Evolutionary conservation across 257 asterid genomes (phyloP).

Genomic region (Fraxinus quadrangulata): DNA sequence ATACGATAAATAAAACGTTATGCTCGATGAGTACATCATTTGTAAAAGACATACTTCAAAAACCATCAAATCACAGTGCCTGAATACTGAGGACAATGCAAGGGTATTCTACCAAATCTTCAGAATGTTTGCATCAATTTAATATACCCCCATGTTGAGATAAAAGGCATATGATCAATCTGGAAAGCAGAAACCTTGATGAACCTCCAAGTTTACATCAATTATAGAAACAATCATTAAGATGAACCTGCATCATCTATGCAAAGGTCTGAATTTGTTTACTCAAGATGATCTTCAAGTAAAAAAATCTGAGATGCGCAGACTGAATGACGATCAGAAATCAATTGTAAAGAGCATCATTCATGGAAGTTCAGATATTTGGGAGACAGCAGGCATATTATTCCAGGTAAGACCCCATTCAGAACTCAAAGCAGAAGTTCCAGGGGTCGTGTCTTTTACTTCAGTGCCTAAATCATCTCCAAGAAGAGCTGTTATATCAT

Average conservation of each 20-base stretch:
- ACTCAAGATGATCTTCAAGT: conserved; percentile 21
- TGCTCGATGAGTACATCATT: not conserved
- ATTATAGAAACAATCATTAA: not conserved
- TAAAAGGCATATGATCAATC: too few relatives aligned
- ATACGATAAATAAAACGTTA: not conserved
- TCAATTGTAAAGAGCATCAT: conserved; percentile 2
- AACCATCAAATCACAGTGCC: not conserved
- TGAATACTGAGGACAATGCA: not conserved
- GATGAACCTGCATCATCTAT: not conserved
- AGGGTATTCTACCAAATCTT: not conserved
- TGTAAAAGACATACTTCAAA: conserved; percentile 12
- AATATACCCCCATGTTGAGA: too few relatives aligned
- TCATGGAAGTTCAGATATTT: conserved; percentile 45
- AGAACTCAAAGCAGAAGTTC: conserved; percentile 30
- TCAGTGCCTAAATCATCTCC: conserved; percentile 34
- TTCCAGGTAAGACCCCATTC: conserved; percentile 43
- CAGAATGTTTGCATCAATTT: not conserved
- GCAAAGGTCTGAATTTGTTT: not conserved
- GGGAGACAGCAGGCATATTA: conserved; percentile 48
- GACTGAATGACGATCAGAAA: conserved; percentile 13
- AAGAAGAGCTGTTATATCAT: conserved; percentile 29
- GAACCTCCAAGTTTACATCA: not conserved
- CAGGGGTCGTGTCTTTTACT: conserved; percentile 24
- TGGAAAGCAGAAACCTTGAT: conserved; percentile 16
- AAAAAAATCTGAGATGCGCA: conserved; percentile 8